Conservation (phyloP, 257 asterid species). For the Solanum neorickii region DNA sequence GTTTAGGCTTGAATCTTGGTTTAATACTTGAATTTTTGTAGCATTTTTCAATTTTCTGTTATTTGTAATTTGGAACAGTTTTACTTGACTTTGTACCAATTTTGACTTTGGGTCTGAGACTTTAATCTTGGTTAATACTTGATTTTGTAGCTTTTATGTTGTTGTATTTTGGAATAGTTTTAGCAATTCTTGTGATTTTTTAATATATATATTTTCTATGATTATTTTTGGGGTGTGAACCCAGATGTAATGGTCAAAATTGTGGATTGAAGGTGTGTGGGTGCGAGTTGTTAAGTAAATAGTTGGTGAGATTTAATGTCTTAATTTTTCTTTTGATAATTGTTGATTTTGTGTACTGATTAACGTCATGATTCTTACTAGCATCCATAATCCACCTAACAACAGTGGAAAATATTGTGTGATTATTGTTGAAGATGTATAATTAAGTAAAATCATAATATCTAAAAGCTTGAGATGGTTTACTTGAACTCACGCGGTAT, state of each 20-base stretch:
- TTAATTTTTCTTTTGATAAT: background rate
- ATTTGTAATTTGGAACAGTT: background rate
- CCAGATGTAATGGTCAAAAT: background rate
- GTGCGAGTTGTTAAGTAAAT: background rate
- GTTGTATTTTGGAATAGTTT: background rate
- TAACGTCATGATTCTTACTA: background rate
- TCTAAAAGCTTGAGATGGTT: background rate
- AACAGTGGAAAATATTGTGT: background rate
- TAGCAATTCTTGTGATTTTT: background rate
- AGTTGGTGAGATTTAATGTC: background rate
- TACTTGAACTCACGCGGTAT: background rate
- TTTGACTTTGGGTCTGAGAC: background rate
- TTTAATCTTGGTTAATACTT: background rate
- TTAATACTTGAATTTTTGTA: background rate
- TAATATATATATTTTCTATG: background rate
- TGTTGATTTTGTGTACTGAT: background rate
- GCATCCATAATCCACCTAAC: background rate
- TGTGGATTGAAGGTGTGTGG: background rate
- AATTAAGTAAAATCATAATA: background rate
- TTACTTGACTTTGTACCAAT: background rate
- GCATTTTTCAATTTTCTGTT: background rate
- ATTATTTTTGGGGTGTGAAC: background rate
- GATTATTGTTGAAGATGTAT: background rate
- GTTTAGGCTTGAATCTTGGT: background rate
- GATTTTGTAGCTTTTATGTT: background rate